phyloP scores from a whole-genome alignment of 345 rosid species.

The Citrus trifoliata region DNA sequence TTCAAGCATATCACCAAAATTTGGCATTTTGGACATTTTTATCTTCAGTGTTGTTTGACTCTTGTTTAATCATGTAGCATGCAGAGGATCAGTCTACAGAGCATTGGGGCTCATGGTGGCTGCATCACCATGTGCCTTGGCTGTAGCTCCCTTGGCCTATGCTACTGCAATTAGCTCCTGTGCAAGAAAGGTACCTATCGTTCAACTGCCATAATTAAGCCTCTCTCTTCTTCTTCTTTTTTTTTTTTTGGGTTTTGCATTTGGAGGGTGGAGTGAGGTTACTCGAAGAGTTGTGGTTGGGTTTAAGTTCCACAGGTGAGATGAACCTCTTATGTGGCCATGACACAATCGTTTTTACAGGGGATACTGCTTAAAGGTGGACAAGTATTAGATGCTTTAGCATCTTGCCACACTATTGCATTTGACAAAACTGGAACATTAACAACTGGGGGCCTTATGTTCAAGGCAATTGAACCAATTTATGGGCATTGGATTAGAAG shows the following conservation, averaged over 20 bases:
- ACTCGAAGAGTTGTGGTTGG: too few relatives aligned
- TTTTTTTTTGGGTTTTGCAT: too few relatives aligned
- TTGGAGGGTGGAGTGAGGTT: too few relatives aligned
- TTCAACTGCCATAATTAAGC: constrained; percentile 1
- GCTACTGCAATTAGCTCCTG: constrained; percentile 95
- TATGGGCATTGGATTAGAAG: constrained; percentile 61
- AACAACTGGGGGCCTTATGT: constrained; percentile 92
- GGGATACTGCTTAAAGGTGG: constrained; percentile 97
- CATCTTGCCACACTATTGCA: constrained; percentile 88
- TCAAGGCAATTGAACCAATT: constrained; percentile 94
- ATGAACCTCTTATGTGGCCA: constrained; percentile 6
- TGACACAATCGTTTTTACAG: constrained; percentile 32
- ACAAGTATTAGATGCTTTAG: constrained; percentile 89
- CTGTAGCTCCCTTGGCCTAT: constrained; percentile 98
- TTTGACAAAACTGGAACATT: constrained; percentile 99
- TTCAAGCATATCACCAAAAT: neutral
- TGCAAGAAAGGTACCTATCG: constrained; percentile 71
- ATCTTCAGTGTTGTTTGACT: constrained; percentile 3
- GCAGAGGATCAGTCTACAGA: constrained; percentile 93
- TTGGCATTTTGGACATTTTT: constrained; percentile 3
- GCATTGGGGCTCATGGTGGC: constrained; percentile 97
- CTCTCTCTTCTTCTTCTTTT: neutral
- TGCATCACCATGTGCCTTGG: constrained; percentile 97
- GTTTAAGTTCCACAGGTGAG: neutral
- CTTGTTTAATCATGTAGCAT: constrained; percentile 43